A percentile compares a stretch with the other conserved stretches of the same genome.
phyloP scores from a whole-genome alignment of 768 basidiomycete species.

The Serendipita indica region DNA sequence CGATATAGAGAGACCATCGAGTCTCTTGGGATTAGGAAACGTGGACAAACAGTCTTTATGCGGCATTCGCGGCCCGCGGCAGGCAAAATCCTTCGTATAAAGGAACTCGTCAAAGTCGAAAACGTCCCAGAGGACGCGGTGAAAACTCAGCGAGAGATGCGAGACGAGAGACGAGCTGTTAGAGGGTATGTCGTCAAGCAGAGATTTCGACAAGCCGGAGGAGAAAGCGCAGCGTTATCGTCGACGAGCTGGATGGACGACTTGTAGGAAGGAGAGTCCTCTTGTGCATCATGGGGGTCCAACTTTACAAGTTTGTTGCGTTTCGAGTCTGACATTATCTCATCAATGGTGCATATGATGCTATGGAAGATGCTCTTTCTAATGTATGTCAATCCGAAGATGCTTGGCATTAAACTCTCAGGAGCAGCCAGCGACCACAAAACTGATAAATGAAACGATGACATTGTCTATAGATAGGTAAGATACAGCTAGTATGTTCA shows the following conservation, averaged over 20 bases:
- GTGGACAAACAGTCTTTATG: constrained; percentile 76
- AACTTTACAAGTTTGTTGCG: too few relatives aligned
- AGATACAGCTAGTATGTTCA: too few relatives aligned
- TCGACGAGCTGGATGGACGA: constrained; percentile 8
- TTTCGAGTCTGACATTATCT: too few relatives aligned
- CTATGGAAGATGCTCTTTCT: too few relatives aligned
- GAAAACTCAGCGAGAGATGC: constrained; percentile 53
- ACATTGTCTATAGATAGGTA: too few relatives aligned
- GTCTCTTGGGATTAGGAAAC: constrained; percentile 70
- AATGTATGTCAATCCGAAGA: too few relatives aligned
- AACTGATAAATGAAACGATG: too few relatives aligned
- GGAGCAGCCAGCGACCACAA: too few relatives aligned
- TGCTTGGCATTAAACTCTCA: too few relatives aligned
- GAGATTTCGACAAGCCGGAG: too few relatives aligned
- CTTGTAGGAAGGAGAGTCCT: not conserved
- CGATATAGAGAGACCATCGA: constrained; percentile 57
- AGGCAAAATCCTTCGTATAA: constrained; percentile 74
- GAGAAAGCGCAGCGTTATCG: not conserved
- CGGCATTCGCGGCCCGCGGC: constrained; percentile 56
- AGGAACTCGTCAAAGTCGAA: constrained; percentile 79
- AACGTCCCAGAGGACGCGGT: constrained; percentile 62
- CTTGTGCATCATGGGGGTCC: too few relatives aligned
- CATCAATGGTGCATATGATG: too few relatives aligned
- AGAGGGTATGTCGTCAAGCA: constrained; percentile 47
- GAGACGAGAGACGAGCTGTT: constrained; percentile 46